Conservation (phyloP, 1,284 basidiomycete species). For the Ceratobasidium sp. region DNA sequence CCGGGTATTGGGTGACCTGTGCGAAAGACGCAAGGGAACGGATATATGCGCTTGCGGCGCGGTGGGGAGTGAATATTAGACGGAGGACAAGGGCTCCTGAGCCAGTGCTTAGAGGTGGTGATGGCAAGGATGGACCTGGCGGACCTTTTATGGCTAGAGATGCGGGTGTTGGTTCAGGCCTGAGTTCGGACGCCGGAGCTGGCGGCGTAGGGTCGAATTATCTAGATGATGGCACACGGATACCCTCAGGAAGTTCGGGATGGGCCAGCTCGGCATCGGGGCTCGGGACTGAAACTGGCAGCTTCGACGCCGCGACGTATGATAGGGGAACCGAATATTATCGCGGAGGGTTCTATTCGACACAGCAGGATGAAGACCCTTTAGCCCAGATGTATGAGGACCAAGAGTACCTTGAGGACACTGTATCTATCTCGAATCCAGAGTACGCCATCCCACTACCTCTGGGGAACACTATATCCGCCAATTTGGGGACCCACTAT, state of each 20-base stretch:
- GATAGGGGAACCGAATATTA: too few species aligned
- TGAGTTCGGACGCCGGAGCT: neutral
- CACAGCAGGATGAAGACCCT: neutral
- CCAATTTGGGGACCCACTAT: neutral
- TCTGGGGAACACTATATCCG: neutral
- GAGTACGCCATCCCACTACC: neutral
- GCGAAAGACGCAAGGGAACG: conserved; percentile 29
- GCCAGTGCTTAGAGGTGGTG: neutral
- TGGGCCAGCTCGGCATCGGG: neutral
- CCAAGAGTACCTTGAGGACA: neutral
- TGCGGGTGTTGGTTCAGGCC: neutral
- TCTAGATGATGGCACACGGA: too few species aligned
- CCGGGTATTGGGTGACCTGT: conserved; percentile 38
- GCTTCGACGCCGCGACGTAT: too few species aligned
- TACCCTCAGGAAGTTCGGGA: too few species aligned
- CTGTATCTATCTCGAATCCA: neutral
- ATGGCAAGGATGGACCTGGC: neutral
- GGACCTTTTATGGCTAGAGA: neutral
- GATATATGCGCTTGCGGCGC: conserved; percentile 27
- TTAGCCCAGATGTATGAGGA: neutral
- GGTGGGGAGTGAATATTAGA: conserved; percentile 26
- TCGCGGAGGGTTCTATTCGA: neutral
- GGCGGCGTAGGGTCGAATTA: too few species aligned
- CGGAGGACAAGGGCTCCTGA: conserved; percentile 4
- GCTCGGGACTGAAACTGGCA: too few species aligned